These are phyloP conservation scores for Cystofilobasidium capitatum DNA, from an alignment of 768 basidiomycete species.

Conservation along the genomic window DNA sequence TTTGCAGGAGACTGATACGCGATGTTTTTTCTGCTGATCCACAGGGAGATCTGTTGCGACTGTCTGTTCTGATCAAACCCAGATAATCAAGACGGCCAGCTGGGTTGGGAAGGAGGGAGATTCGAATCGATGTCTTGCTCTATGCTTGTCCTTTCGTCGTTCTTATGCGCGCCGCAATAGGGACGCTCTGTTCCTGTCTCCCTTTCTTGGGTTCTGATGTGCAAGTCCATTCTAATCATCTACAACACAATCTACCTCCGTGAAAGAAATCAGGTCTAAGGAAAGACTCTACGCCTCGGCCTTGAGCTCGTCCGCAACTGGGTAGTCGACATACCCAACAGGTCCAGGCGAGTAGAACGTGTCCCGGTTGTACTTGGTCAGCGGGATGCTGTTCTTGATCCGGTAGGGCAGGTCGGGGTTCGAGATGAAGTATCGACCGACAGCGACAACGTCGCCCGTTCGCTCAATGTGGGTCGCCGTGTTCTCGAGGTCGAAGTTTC, in stretches of 20 bases:
- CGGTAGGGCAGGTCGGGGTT: slow-evolving; percentile 31
- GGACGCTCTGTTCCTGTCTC: too few relatives aligned
- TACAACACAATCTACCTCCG: not conserved
- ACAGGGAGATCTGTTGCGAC: slow-evolving; percentile 3
- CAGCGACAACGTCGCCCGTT: slow-evolving; percentile 29
- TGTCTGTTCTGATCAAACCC: not conserved
- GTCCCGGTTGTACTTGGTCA: slow-evolving; percentile 27
- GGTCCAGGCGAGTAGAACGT: slow-evolving; percentile 30
- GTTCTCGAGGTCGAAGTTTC: slow-evolving; percentile 26
- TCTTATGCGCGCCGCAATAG: too few relatives aligned
- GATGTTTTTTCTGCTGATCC: too few relatives aligned
- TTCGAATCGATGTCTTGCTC: too few relatives aligned
- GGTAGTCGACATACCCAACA: slow-evolving; percentile 30
- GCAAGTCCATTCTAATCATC: not conserved
- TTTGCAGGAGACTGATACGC: too few relatives aligned
- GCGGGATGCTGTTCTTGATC: slow-evolving; percentile 17
- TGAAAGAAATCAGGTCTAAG: not conserved
- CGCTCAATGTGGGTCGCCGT: slow-evolving; percentile 24
- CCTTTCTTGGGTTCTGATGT: too few relatives aligned
- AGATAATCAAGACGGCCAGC: too few relatives aligned
- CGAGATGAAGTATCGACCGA: slow-evolving; percentile 30
- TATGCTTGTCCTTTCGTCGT: too few relatives aligned
- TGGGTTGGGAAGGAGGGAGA: too few relatives aligned
- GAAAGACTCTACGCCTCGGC: not conserved
- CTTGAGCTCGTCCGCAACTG: slow-evolving; percentile 7